Conservation (phyloP, 2,329 filamentous ascomycete species). For the Trichoderma brevicompactum region DNA sequence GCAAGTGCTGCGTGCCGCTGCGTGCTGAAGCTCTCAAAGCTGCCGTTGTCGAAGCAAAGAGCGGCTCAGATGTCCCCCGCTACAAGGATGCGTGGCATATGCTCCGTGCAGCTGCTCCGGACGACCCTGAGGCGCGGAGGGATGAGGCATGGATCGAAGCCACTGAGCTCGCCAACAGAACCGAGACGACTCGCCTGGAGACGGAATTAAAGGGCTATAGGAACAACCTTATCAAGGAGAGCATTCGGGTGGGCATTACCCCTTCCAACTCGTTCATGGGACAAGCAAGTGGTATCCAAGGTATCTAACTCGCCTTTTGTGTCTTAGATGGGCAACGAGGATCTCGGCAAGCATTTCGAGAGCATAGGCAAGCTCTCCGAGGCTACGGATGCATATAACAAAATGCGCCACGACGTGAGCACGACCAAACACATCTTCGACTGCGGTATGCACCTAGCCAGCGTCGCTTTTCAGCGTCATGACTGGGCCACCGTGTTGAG, state of each 20-base stretch:
- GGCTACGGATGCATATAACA: slow-evolving; percentile 77
- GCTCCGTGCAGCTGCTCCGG: slow-evolving; percentile 65
- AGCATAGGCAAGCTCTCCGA: slow-evolving; percentile 72
- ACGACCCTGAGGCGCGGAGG: slow-evolving; percentile 67
- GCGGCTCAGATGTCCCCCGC: slow-evolving; percentile 70
- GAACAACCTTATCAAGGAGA: slow-evolving; percentile 97
- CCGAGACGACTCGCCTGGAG: slow-evolving; percentile 77
- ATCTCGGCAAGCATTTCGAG: slow-evolving; percentile 83
- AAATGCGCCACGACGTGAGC: slow-evolving; percentile 90
- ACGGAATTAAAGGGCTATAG: slow-evolving; percentile 88
- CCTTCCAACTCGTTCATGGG: background rate
- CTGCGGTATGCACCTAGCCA: slow-evolving; percentile 77
- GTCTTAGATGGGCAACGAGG: slow-evolving; percentile 86
- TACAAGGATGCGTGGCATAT: slow-evolving; percentile 72
- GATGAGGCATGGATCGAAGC: slow-evolving; percentile 78
- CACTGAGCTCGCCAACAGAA: slow-evolving; percentile 67
- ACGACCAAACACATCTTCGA: slow-evolving; percentile 82
- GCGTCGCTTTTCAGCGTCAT: slow-evolving; percentile 73
- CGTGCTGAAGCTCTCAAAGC: slow-evolving; percentile 79
- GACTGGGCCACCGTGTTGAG: slow-evolving; percentile 74
- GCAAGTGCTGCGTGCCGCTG: slow-evolving; percentile 74
- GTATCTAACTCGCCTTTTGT: slow-evolving; percentile 10
- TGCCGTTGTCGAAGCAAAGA: slow-evolving; percentile 76
- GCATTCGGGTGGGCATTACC: slow-evolving; percentile 69
- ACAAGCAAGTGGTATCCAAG: background rate